Percentiles rank a stretch among this genome's conserved stretches.
Conservation (phyloP, 192 early-diverging fungal species). For the Podila horticola region DNA sequence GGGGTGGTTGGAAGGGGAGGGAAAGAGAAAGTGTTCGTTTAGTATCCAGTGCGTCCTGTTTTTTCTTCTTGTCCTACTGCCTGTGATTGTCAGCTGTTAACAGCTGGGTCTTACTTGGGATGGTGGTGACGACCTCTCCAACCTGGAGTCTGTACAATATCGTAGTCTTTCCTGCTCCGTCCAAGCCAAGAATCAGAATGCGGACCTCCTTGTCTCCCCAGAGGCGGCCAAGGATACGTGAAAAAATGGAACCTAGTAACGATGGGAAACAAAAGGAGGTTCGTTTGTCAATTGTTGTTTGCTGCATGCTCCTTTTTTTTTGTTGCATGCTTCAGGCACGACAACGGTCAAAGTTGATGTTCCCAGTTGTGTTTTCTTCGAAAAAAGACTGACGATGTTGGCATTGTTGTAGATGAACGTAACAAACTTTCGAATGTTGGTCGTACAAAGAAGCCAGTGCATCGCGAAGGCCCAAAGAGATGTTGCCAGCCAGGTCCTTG, state of each 20-base stretch:
- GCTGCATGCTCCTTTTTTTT: no score
- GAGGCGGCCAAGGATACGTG: constrained; percentile 76
- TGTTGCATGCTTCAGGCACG: no score
- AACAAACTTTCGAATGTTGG: no score
- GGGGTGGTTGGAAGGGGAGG: background rate
- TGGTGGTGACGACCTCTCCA: constrained; percentile 97
- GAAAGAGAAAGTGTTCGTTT: background rate
- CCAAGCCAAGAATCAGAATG: constrained; percentile 95
- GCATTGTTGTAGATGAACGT: no score
- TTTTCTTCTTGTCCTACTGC: background rate
- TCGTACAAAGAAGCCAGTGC: no score
- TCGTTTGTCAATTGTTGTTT: no score
- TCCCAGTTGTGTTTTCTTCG: no score
- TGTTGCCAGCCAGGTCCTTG: no score
- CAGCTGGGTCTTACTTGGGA: constrained; percentile 77
- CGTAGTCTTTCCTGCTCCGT: constrained; percentile 97
- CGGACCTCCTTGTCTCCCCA: constrained; percentile 97
- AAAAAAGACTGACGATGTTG: no score
- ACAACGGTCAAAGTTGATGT: no score
- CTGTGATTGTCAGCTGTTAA: background rate
- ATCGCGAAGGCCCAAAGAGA: no score
- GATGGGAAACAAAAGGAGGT: background rate
- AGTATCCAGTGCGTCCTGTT: background rate
- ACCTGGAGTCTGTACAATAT: constrained; percentile 96
- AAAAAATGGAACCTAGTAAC: constrained; percentile 76